A percentile compares a stretch with the other conserved stretches of the same genome.
phyloP scores from a whole-genome alignment of 805 yeast species.

The Danielia oregonensis region DNA sequence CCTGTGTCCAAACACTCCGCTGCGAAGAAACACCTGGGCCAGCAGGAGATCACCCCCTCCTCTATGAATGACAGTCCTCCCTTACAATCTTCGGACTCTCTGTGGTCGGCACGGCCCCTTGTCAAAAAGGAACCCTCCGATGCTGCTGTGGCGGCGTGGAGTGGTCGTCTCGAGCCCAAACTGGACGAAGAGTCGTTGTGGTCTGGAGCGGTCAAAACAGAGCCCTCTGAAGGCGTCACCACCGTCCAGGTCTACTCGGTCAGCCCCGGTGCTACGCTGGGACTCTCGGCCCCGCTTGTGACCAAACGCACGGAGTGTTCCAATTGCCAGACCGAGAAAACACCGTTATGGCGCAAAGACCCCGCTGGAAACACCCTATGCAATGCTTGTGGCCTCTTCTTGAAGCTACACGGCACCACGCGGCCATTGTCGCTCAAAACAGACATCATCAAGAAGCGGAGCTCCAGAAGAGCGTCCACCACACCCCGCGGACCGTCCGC shows the following conservation, averaged over 20 bases:
- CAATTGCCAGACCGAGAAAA: conserved; percentile 56
- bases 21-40: conserved; percentile 2
- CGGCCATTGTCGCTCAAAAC: conserved; percentile 56
- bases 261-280: conserved; percentile 5
- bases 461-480: conserved; percentile 32
- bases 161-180: conserved; percentile 3
- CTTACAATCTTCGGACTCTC: conserved; percentile 1
- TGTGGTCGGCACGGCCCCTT: conserved; percentile 3
- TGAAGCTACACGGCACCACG: conserved; percentile 59
- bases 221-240: conserved; percentile 1
- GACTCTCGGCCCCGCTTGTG: conserved; percentile 13
- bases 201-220: background rate
- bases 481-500: conserved; percentile 7
- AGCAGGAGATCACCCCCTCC: conserved; percentile 25
- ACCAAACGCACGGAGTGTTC: conserved; percentile 41
- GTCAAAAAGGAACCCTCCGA: conserved; percentile 18
- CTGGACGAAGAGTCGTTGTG: background rate
- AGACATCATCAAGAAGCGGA: conserved; percentile 55
- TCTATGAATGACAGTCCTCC: conserved; percentile 24
- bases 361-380: conserved; percentile 57
- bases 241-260: background rate
- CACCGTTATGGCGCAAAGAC: conserved; percentile 63
- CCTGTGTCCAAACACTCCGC: conserved; percentile 5
- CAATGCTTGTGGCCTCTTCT: conserved; percentile 62
- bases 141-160: conserved; percentile 14